Evolutionary conservation across 768 basidiomycete species (phyloP), one percentile per base, ranked within the genome.

Genomic region (Tephrocybe sp.): DNA sequence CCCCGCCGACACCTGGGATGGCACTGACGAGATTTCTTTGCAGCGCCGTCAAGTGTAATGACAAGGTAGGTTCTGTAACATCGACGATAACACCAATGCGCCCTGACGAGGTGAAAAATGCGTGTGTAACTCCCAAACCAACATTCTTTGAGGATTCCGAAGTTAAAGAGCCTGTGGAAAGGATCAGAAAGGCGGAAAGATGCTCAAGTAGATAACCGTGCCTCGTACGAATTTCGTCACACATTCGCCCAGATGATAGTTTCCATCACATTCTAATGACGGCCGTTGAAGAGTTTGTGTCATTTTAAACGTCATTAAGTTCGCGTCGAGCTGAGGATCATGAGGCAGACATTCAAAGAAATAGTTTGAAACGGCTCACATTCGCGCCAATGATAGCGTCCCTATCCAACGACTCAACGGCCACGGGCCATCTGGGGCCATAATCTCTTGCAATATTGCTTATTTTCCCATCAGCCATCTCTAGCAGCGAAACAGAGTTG

Each of bases 101-200:
- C 4, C 93, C 93, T 2, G 84, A 79, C 1, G 86, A 75, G 2
- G 92, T 87, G 67, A 88, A 83, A 64, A 86, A 91, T 23, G 93
- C 52, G 21, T 86, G 81, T 42, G 79, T 79, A 0, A 88, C 76
- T 22, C 68, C 60, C 31, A 88, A 69, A 0, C 67, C 56, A 4
- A 67, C 51, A 45, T 72, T 71, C 1, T 68, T 65, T 7, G 76
- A 69, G 4, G 69, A 54, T 27, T 83, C 76, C 4, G 68, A 66
- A 9, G 72, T 64, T 37, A 91, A 62, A 0, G 79, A 73, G 6
- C 89, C 90, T 89, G 48, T 30, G 11, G 8, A 45, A 27, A 23
- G 48, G 36, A 29, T 42, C 54, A 39, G 50, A 7, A 54, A 2
- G 44, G 7, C 19, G 18, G 25, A 15, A 24, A 11, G 19, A 42